Evolutionary conservation across 2,329 filamentous ascomycete species (phyloP).

Genomic region (Aspergillus aculeatus): DNA sequence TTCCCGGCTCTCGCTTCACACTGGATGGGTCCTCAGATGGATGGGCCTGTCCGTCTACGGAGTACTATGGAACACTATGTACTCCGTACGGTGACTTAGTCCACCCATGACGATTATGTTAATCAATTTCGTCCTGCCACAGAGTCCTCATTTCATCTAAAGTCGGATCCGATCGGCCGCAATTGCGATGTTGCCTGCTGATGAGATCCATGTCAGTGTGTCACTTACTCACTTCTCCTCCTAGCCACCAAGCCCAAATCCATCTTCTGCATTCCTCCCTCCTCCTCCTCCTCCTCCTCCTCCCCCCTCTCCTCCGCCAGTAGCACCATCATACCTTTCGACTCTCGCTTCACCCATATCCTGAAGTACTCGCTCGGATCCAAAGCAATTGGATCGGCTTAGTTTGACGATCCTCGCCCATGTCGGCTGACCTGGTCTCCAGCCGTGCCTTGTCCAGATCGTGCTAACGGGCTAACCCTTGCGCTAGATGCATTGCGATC

Average conservation of each 20-base stretch:
- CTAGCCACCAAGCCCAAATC: slow-evolving; percentile 1
- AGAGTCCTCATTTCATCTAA: slow-evolving; percentile 10
- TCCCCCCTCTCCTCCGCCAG: background rate
- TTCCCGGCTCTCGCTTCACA: slow-evolving; percentile 3
- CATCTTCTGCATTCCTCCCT: background rate
- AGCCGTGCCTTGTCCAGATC: slow-evolving; percentile 14
- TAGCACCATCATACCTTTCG: background rate
- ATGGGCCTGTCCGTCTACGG: no score
- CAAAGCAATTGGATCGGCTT: background rate
- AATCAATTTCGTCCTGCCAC: slow-evolving; percentile 9
- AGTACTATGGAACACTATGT: no score
- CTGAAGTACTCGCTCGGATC: no score
- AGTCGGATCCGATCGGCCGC: slow-evolving; percentile 7
- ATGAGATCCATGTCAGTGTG: background rate
- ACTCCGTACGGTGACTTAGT: no score
- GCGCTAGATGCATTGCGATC: slow-evolving; percentile 16
- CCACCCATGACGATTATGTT: slow-evolving; percentile 10
- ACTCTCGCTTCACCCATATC: background rate
- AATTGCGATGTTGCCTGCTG: slow-evolving; percentile 17
- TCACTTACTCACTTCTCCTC: no score
- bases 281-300: background rate
- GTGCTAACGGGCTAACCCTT: slow-evolving; percentile 11
- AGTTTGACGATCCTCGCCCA: background rate
- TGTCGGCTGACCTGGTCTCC: slow-evolving; percentile 9
- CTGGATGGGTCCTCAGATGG: slow-evolving; percentile 7